phyloP scores from a whole-genome alignment of 208 protist species.

The Crithidia sp. region DNA sequence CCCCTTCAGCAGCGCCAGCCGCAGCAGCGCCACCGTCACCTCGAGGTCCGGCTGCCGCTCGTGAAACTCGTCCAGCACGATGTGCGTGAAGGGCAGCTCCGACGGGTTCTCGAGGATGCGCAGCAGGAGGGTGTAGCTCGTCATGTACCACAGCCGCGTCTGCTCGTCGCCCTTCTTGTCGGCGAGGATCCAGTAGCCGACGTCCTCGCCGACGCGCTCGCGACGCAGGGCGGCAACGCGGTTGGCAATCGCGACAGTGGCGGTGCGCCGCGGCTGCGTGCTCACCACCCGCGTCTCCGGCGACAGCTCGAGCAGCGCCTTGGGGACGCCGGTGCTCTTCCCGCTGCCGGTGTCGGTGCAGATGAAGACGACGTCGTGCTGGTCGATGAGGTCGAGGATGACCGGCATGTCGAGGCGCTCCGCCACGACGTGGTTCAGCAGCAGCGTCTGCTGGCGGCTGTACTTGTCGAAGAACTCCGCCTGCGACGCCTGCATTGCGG shows the following conservation, averaged over 20 bases:
- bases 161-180: constrained; percentile 79
- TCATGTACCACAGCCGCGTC: constrained; percentile 90
- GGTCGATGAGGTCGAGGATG: constrained; percentile 78
- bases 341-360: constrained; percentile 89
- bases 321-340: constrained; percentile 87
- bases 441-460: constrained; percentile 50
- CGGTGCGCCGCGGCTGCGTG: constrained; percentile 80
- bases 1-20: constrained; percentile 64
- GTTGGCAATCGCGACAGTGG: constrained; percentile 74
- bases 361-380: constrained; percentile 89
- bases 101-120: constrained; percentile 61
- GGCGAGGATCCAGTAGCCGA: constrained; percentile 90
- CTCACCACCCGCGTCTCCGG: constrained; percentile 58
- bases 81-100: constrained; percentile 79
- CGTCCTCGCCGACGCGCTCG: constrained; percentile 68
- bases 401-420: constrained; percentile 86
- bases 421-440: constrained; percentile 43
- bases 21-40: constrained; percentile 90
- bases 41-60: constrained; percentile 95
- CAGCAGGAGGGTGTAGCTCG: constrained; percentile 88
- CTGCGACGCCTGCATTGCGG: constrained; percentile 55
- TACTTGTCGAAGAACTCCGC: constrained; percentile 59
- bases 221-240: constrained; percentile 65
- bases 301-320: constrained; percentile 74
- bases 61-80: constrained; percentile 96